A percentile compares a stretch with the other conserved stretches of the same genome.
Conservation (phyloP, 1,139 yeast species). For the Candida buenavistaensis region DNA sequence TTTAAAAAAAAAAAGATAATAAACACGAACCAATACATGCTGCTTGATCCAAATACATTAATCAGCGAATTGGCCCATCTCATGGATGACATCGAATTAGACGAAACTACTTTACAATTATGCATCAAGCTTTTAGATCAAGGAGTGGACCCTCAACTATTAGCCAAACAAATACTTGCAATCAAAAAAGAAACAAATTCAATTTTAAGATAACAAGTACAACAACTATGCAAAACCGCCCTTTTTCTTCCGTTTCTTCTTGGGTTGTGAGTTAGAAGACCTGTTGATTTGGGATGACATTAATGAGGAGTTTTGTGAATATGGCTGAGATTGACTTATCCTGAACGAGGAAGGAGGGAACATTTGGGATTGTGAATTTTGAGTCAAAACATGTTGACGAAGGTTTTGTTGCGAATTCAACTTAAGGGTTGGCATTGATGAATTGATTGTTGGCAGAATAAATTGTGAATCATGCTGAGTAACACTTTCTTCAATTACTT, state of each 20-base stretch:
- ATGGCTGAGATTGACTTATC: background rate
- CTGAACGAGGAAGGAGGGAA: slow-evolving; percentile 1
- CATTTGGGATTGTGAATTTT: slow-evolving; percentile 7
- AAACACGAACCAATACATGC: slow-evolving; percentile 2
- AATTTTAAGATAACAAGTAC: slow-evolving; percentile 12
- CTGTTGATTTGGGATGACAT: slow-evolving; percentile 5
- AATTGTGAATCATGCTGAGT: slow-evolving; percentile 6
- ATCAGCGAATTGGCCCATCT: slow-evolving; percentile 29
- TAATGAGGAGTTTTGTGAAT: slow-evolving; percentile 7
- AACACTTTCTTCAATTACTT: too few relatives aligned
- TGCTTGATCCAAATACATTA: slow-evolving; percentile 16
- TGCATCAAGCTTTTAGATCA: slow-evolving; percentile 40
- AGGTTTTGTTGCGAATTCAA: slow-evolving; percentile 7
- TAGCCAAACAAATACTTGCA: slow-evolving; percentile 28
- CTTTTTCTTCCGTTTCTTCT: slow-evolving; percentile 27
- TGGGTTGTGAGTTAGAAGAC: slow-evolving; percentile 11
- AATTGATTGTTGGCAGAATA: background rate
- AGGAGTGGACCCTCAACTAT: slow-evolving; percentile 35
- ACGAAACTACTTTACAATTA: slow-evolving; percentile 31
- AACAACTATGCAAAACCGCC: slow-evolving; percentile 22
- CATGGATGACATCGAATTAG: slow-evolving; percentile 26
- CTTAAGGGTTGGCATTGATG: slow-evolving; percentile 2
- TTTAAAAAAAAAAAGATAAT: too few relatives aligned
- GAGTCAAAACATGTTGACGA: slow-evolving; percentile 3
- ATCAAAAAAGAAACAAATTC: slow-evolving; percentile 29